These are phyloP conservation scores for Limonium bicolor DNA, from an alignment of 148 eudicot species.

Conservation along the genomic window DNA sequence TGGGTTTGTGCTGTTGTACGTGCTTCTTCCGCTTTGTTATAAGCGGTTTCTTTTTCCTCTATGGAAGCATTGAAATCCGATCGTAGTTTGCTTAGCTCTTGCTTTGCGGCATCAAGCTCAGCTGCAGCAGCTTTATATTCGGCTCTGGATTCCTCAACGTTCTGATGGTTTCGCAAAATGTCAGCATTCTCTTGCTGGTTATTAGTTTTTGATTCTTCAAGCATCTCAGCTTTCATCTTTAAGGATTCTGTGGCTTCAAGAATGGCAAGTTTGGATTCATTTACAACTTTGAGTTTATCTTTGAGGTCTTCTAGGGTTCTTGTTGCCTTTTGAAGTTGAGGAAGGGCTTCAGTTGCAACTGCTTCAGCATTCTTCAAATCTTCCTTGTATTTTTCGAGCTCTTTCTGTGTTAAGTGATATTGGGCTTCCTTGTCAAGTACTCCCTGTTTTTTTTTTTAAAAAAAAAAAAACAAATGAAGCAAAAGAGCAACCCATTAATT, in stretches of 20 bases:
- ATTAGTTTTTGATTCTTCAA: conserved; percentile 32
- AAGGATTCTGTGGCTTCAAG: conserved; percentile 50
- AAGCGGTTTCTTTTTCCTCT: conserved; percentile 34
- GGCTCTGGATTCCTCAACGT: conserved; percentile 18
- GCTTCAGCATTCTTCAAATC: conserved; percentile 39
- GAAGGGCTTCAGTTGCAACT: conserved; percentile 38
- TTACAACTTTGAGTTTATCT: conserved; percentile 29
- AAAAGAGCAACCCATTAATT: background rate
- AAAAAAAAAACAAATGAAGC: background rate
- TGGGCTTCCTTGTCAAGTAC: conserved; percentile 73
- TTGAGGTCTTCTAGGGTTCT: conserved; percentile 43
- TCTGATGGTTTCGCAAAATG: conserved; percentile 16
- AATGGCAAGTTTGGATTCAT: conserved; percentile 45
- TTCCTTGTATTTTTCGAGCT: conserved; percentile 48
- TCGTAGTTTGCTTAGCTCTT: conserved; percentile 46
- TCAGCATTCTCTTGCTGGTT: conserved; percentile 10
- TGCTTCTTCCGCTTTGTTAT: conserved; percentile 45
- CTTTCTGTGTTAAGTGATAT: conserved; percentile 44
- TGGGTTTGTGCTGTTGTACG: conserved; percentile 26
- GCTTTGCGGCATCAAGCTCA: conserved; percentile 57
- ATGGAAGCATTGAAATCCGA: conserved; percentile 51
- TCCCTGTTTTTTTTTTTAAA: conserved; percentile 18
- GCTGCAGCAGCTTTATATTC: conserved; percentile 38
- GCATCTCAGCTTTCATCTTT: conserved; percentile 31
- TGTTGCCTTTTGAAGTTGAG: conserved; percentile 53